Conservation (phyloP, 805 yeast species). For the Nakazawaea anatomiae region DNA sequence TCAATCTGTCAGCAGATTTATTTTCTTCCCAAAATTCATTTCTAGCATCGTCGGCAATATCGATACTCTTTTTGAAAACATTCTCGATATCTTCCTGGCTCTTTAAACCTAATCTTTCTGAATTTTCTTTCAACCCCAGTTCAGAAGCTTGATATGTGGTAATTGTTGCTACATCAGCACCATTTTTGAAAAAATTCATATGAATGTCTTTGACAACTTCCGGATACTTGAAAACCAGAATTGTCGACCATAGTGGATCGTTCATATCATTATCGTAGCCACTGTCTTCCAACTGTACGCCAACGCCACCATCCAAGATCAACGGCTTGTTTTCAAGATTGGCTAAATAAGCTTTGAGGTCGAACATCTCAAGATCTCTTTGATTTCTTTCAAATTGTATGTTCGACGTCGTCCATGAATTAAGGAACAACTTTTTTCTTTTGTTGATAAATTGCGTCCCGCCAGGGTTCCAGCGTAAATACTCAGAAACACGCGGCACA, state of each 20-base stretch:
- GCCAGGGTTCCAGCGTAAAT: too few species aligned
- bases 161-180: constrained; percentile 50
- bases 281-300: constrained; percentile 52
- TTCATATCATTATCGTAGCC: constrained; percentile 32
- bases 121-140: constrained; percentile 27
- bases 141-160: constrained; percentile 58
- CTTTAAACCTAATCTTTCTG: constrained; percentile 9
- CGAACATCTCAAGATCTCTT: not conserved
- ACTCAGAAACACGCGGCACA: too few species aligned
- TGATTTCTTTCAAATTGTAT: not conserved
- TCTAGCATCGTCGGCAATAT: constrained; percentile 21
- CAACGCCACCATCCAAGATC: constrained; percentile 59
- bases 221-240: constrained; percentile 40
- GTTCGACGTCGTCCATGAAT: not conserved
- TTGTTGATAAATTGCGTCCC: too few species aligned
- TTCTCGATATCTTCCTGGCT: constrained; percentile 12
- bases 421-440: not conserved
- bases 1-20: not conserved
- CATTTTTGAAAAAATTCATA: constrained; percentile 41
- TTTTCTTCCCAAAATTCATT: constrained; percentile 5
- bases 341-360: constrained; percentile 1
- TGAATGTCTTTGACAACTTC: constrained; percentile 41
- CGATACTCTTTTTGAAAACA: constrained; percentile 19
- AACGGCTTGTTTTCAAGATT: constrained; percentile 2
- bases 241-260: constrained; percentile 57